These are phyloP conservation scores for Magnusiomyces fungicola DNA, from an alignment of 1,139 yeast genomes.

Conservation along the genomic window DNA sequence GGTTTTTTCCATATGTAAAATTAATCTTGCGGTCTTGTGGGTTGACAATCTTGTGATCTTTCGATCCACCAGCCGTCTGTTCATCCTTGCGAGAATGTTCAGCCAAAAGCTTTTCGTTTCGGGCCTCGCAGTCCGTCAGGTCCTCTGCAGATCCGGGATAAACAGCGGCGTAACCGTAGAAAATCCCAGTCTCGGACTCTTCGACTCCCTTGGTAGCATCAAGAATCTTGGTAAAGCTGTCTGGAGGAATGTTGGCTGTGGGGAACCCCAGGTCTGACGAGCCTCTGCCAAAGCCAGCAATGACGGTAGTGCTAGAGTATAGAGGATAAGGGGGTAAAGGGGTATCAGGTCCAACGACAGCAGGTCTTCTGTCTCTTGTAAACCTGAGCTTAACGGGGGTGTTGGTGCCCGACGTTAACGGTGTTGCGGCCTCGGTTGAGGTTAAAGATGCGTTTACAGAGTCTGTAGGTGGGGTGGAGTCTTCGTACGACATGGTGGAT, in stretches of 20 bases:
- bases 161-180: conserved; percentile 72
- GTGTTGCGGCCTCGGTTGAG: too few relatives aligned
- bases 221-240: conserved; percentile 40
- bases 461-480: too few relatives aligned
- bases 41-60: conserved; percentile 3
- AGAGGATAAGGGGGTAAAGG: conserved; percentile 66
- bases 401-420: too few relatives aligned
- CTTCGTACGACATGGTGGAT: too few relatives aligned
- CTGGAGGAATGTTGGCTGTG: conserved; percentile 82
- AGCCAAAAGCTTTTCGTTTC: background rate
- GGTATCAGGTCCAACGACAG: conserved; percentile 39
- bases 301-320: conserved; percentile 45
- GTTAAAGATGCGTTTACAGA: too few relatives aligned
- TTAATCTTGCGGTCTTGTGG: conserved; percentile 32
- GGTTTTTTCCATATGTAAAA: conserved; percentile 51
- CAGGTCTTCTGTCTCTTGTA: conserved; percentile 23
- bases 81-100: background rate
- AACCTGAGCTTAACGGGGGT: too few relatives aligned
- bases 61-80: background rate
- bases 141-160: conserved; percentile 12
- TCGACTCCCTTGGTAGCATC: conserved; percentile 26
- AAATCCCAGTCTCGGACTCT: conserved; percentile 69
- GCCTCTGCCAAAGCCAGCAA: conserved; percentile 94
- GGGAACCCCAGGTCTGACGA: conserved; percentile 91
- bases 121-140: conserved; percentile 9